Percentiles rank a stretch among this genome's conserved stretches.
Evolutionary conservation across 139 green algal species (phyloP).

Genomic region (Penium margaritaceum): DNA sequence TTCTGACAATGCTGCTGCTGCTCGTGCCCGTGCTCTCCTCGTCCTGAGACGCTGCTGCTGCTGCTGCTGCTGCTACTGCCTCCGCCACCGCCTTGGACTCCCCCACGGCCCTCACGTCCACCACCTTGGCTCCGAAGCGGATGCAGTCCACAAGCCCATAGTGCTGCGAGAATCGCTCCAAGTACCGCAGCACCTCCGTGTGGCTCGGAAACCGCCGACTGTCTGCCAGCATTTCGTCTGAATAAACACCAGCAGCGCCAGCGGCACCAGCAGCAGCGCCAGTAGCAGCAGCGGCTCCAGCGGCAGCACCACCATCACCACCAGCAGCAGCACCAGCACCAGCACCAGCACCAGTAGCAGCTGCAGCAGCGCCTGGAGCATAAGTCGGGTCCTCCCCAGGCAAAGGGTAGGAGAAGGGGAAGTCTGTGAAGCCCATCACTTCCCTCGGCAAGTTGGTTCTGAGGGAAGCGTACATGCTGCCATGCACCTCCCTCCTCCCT

Average conservation of each 20-base stretch:
- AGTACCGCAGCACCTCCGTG: slow-evolving; percentile 6
- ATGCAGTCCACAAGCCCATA: too few species aligned
- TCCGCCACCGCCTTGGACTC: too few species aligned
- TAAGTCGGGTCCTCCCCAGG: not conserved
- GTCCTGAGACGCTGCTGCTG: not conserved
- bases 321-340: too few species aligned
- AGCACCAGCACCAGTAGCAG: not conserved
- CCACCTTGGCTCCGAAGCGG: too few species aligned
- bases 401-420: slow-evolving; percentile 54
- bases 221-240: not conserved
- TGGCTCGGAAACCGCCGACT: not conserved
- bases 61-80: too few species aligned
- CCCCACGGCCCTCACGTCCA: too few species aligned
- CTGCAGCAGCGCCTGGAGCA: not conserved
- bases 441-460: slow-evolving; percentile 72
- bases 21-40: not conserved
- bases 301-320: too few species aligned
- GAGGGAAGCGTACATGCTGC: slow-evolving; percentile 46
- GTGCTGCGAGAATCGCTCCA: too few species aligned
- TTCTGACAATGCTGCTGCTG: too few species aligned
- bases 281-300: too few species aligned
- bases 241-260: not conserved
- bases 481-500: not conserved
- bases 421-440: slow-evolving; percentile 66
- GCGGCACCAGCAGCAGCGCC: not conserved